Conservation (phyloP, 768 basidiomycete species). For the Kwoniella botswanensis region DNA sequence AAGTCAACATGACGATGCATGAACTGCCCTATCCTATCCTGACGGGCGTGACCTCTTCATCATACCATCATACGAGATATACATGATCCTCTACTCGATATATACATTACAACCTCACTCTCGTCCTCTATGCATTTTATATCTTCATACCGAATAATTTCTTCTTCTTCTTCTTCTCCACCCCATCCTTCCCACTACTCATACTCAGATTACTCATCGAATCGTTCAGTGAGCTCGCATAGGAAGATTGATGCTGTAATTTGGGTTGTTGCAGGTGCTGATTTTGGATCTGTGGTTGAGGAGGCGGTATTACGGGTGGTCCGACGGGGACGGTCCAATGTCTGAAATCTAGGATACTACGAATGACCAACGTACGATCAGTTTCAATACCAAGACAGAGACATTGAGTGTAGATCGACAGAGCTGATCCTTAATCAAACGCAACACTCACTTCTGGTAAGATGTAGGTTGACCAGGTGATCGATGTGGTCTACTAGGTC, state of each 20-base stretch:
- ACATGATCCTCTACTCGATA: not conserved
- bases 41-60: too few species aligned
- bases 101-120: not conserved
- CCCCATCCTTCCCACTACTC: slow-evolving; percentile 31
- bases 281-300: slow-evolving; percentile 13
- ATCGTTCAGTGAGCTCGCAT: slow-evolving; percentile 25
- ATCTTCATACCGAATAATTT: slow-evolving; percentile 45
- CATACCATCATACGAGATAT: too few species aligned
- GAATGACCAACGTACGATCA: not conserved
- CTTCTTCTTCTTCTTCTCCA: slow-evolving; percentile 49
- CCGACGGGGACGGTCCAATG: slow-evolving; percentile 58
- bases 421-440: not conserved
- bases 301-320: slow-evolving; percentile 52
- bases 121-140: not conserved
- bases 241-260: slow-evolving; percentile 25
- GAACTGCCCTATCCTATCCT: too few species aligned
- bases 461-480: slow-evolving; percentile 42
- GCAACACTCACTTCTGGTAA: slow-evolving; percentile 46
- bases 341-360: slow-evolving; percentile 54
- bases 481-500: slow-evolving; percentile 37
- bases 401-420: not conserved
- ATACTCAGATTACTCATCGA: slow-evolving; percentile 32
- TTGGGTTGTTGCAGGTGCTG: slow-evolving; percentile 17
- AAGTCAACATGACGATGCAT: too few species aligned
- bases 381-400: not conserved